phyloP scores from a whole-genome alignment of 495 filamentous ascomycete genomes.

The Penicillium paxilli region DNA sequence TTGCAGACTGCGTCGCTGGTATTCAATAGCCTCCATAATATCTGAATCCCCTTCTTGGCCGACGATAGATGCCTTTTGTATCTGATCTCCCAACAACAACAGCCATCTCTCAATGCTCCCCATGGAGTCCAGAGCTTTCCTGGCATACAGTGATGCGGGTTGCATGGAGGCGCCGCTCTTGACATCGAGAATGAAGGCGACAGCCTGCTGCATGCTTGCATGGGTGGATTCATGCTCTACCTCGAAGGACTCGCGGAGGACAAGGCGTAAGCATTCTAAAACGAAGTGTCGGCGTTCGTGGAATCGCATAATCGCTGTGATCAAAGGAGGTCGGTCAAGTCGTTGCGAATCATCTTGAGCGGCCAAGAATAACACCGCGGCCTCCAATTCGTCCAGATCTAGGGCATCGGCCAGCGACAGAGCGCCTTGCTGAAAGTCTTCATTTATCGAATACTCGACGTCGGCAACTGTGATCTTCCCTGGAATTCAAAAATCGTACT shows the following conservation, averaged over 20 bases:
- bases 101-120: constrained; percentile 71
- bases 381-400: constrained; percentile 84
- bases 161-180: constrained; percentile 37
- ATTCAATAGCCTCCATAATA: constrained; percentile 67
- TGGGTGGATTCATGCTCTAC: constrained; percentile 51
- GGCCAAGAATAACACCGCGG: constrained; percentile 69
- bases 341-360: constrained; percentile 62
- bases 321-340: constrained; percentile 66
- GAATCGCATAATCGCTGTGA: constrained; percentile 78
- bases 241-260: constrained; percentile 64
- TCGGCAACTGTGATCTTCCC: constrained; percentile 71
- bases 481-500: constrained; percentile 35
- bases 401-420: constrained; percentile 81
- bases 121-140: constrained; percentile 73
- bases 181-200: constrained; percentile 47
- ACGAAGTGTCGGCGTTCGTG: constrained; percentile 77
- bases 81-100: constrained; percentile 66
- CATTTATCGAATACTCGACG: constrained; percentile 77
- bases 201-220: constrained; percentile 38
- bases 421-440: constrained; percentile 78
- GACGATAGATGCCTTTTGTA: constrained; percentile 68
- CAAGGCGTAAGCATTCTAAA: constrained; percentile 78
- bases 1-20: constrained; percentile 69
- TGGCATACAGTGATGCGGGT: constrained; percentile 55
- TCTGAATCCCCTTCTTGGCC: constrained; percentile 58